Base-by-base conservation (phyloP, 2,329 filamentous ascomycete genomes). In the Microdochium trichocladiopsis region DNA sequence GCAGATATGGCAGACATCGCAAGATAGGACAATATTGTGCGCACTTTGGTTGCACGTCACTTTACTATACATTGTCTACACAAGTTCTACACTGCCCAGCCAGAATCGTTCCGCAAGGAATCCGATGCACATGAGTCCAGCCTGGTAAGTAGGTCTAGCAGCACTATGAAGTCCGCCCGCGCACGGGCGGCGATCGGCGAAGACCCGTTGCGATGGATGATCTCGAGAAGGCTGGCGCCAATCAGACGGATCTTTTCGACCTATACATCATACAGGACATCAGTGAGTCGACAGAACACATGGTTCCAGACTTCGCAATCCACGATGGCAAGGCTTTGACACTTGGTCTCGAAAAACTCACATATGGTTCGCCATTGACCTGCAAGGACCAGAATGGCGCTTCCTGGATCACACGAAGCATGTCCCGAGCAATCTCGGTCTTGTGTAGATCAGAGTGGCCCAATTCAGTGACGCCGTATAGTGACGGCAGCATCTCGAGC, bases 41-140 rank as follows among this genome's bases (percentile, higher is more conserved):
- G n/a, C n/a, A n/a, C n/a, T n/a, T n/a, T n/a, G n/a, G n/a, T n/a
- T n/a, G n/a, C n/a, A n/a, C n/a, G n/a, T n/a, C n/a, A n/a, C n/a
- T n/a, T n/a, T n/a, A n/a, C n/a, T n/a, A n/a, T n/a, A n/a, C n/a
- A n/a, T n/a, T n/a, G n/a, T n/a, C n/a, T 31, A 31, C 14, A 31
- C 28, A 8, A 8, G 8, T 41, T 6, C 10, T 9, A 41, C n/a
- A 5, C 8, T 41, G 36, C 36, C n/a, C 9, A 41, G 8, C 36
- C 36, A 1, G 64, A 66, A 21, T 61, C 61, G 49, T 57, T 69
- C 48, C 63, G 62, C 3, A 74, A 56, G 1, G 70, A 66, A 59
- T 73, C 69, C 1, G 71, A 74, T 2, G 72, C 71, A 49, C 71
- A 73, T 0, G 71, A 73, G 45, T 74, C 70, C 4, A 74, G 57